phyloP scores from a whole-genome alignment of 139 green algal genomes.

The Gonium pectorale region DNA sequence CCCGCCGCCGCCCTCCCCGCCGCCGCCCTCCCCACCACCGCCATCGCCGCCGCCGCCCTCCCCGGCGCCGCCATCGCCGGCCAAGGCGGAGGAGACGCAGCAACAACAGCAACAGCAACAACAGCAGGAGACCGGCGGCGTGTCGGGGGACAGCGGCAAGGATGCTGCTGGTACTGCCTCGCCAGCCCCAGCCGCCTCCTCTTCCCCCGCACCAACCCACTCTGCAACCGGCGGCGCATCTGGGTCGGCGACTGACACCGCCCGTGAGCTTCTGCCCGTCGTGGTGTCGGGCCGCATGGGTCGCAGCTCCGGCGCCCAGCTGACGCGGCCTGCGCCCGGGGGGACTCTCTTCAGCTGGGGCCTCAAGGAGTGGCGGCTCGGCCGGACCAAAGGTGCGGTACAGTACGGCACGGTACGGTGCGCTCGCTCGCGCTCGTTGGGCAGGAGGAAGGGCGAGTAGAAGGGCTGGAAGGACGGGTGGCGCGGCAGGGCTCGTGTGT shows the following conservation, averaged over 20 bases:
- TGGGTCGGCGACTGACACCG: neutral
- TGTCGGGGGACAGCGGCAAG: neutral
- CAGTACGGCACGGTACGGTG: too few relatives aligned
- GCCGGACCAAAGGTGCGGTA: neutral
- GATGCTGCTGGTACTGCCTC: neutral
- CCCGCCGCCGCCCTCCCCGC: neutral
- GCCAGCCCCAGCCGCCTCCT: neutral
- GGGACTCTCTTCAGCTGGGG: constrained; percentile 66
- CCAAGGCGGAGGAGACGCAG: too few relatives aligned
- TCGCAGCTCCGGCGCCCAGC: constrained; percentile 43
- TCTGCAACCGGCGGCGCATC: neutral
- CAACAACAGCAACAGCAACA: neutral
- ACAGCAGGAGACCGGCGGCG: neutral
- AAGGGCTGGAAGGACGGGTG: neutral
- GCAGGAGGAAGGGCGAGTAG: constrained; percentile 32
- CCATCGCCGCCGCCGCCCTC: neutral
- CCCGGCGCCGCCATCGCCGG: neutral
- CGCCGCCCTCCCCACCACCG: neutral
- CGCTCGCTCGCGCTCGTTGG: too few relatives aligned
- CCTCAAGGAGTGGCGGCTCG: constrained; percentile 58
- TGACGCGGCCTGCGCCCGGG: constrained; percentile 29
- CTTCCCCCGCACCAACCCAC: neutral
- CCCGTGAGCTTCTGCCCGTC: constrained; percentile 13
- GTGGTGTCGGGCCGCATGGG: neutral
- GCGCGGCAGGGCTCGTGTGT: neutral